Conservation (phyloP, 2,329 filamentous ascomycete genomes). For the Talaromyces pinophilus region DNA sequence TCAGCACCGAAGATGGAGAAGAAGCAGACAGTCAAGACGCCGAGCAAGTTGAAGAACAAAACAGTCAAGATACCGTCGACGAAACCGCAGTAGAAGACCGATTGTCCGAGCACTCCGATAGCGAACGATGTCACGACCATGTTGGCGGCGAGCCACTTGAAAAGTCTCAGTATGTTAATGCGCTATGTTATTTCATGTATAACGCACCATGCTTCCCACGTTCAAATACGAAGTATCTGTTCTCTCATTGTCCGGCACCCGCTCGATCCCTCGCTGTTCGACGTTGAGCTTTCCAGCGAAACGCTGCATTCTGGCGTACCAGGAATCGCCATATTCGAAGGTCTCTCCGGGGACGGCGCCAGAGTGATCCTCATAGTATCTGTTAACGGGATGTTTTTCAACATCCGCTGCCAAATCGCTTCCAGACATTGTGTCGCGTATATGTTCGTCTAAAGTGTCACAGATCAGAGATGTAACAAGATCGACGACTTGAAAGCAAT, state of each 20-base stretch:
- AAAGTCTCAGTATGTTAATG: slow-evolving; percentile 23
- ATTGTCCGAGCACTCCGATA: slow-evolving; percentile 69
- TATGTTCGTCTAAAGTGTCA: not conserved
- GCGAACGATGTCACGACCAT: slow-evolving; percentile 77
- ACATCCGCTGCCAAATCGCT: slow-evolving; percentile 29
- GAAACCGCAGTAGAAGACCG: slow-evolving; percentile 70
- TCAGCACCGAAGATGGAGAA: slow-evolving; percentile 62
- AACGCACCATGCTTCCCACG: slow-evolving; percentile 69
- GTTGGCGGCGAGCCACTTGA: slow-evolving; percentile 74
- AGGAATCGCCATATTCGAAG: slow-evolving; percentile 58
- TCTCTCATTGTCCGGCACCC: slow-evolving; percentile 69
- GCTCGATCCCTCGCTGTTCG: slow-evolving; percentile 74
- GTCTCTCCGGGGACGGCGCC: slow-evolving; percentile 59
- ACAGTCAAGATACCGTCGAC: slow-evolving; percentile 71
- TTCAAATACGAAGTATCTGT: slow-evolving; percentile 66
- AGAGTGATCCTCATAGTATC: slow-evolving; percentile 38
- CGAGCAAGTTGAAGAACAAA: slow-evolving; percentile 65
- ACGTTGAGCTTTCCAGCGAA: slow-evolving; percentile 66
- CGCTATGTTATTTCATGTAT: slow-evolving; percentile 21
- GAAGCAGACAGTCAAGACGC: slow-evolving; percentile 17
- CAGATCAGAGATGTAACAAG: not conserved
- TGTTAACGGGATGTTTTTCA: slow-evolving; percentile 37
- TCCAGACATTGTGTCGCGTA: slow-evolving; percentile 2
- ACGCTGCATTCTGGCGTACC: slow-evolving; percentile 62
- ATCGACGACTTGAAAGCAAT: not conserved